Evolutionary conservation across 192 early-diverging fungal genomes (phyloP).

Genomic region (Backusella liffmaniae): DNA sequence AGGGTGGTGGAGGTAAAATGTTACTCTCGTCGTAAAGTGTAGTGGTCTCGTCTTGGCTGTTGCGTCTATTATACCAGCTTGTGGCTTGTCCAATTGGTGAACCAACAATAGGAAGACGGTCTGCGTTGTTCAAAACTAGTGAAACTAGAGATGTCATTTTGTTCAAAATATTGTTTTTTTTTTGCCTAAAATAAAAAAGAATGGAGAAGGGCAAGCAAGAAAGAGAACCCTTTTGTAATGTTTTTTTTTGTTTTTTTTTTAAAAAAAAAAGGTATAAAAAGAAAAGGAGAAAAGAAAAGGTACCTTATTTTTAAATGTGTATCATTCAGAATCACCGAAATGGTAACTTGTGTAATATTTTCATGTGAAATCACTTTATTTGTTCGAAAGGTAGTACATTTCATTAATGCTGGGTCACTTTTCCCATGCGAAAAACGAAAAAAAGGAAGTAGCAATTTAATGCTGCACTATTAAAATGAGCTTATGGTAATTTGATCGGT

Average conservation of each 20-base stretch:
- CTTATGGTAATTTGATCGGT: not conserved
- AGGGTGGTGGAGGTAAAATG: constrained; percentile 10
- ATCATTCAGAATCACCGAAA: not conserved
- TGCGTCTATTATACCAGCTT: not conserved
- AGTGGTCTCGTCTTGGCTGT: not conserved
- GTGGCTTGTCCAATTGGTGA: constrained; percentile 16
- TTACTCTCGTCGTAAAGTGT: not conserved
- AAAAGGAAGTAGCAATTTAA: not conserved
- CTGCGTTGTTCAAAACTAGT: constrained; percentile 8
- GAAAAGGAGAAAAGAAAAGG: not conserved
- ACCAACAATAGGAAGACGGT: constrained; percentile 12
- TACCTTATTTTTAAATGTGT: not conserved
- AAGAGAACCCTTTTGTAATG: not conserved
- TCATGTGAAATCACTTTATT: constrained; percentile 4
- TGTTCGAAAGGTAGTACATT: not conserved
- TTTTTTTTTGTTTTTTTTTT: not conserved
- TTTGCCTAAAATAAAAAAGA: constrained; percentile 1
- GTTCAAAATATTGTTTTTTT: not conserved
- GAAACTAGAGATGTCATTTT: constrained; percentile 15
- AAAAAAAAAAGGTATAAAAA: not conserved
- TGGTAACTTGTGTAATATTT: not conserved
- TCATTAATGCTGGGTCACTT: not conserved
- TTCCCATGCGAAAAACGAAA: not conserved
- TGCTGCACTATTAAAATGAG: not conserved
- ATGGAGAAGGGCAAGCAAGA: not conserved